Base-by-base conservation (phyloP, 164 flowering plant species). In the Buxus sempervirens region DNA sequence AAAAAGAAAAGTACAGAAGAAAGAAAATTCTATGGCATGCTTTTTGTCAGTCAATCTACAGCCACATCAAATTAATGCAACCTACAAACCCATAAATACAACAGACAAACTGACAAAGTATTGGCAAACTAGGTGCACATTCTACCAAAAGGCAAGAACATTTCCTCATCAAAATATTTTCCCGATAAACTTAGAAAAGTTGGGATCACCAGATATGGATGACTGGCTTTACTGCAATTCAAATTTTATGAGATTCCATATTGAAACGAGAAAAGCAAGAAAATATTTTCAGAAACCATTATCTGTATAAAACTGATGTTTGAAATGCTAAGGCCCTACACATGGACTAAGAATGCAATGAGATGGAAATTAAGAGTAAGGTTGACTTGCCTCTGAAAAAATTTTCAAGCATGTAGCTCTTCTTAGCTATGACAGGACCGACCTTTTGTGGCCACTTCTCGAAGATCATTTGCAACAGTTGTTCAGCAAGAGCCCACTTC, bases 401-500 rank as follows among this genome's bases (percentile, higher is more conserved):
- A n/a, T 76, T 83, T 80, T 87, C 85, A 27, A 94, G 87, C 76
- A 77, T 60, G 69, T 72, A 66, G 64, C 88, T 76, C 72, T 72
- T 85, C 78, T 77, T 84, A 56, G 93, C 89, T 62, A 94, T 55
- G 61, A 90, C 65, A 3, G 64, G 42, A 41, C 89, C 96, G 0
- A 79, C 83, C 68, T 67, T 81, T 19, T 64, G 75, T 3, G 95
- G 97, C 65, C 79, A 75, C 83, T 79, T 90, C 72, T 91, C 87
- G 72, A 94, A 85, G 4, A 94, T 66, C 87, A 91, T 79, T 67
- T 79, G 88, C 80, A 85, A 68, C 36, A 94, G 74, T 66, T 88
- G 95, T 48, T 84, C 67, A 10, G 90, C 86, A n/a, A 91, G 60
- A 19, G 54, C 73, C 45, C 59, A 19, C 69, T 80, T 87, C n/a